phyloP scores from a whole-genome alignment of 2,329 filamentous ascomycete species.

The Ceratocystis ficicola region DNA sequence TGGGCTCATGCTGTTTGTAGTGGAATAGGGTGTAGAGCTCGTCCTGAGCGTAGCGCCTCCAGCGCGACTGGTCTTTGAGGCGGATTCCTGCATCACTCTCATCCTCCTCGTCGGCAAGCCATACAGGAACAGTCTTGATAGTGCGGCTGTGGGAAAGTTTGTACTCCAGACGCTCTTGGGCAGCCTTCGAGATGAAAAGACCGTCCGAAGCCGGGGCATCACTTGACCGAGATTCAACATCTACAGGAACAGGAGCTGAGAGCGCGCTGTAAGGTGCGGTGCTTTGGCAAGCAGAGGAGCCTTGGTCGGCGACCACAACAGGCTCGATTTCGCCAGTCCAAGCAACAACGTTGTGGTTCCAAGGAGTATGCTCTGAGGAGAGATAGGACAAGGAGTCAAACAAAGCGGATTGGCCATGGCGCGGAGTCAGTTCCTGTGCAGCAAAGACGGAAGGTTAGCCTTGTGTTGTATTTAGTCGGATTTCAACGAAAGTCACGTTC shows the following conservation, averaged over 20 bases:
- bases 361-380: conserved; percentile 68
- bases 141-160: conserved; percentile 60
- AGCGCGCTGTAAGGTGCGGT: conserved; percentile 51
- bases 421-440: conserved; percentile 56
- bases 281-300: conserved; percentile 11
- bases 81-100: conserved; percentile 53
- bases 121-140: conserved; percentile 74
- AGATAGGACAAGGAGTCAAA: conserved; percentile 86
- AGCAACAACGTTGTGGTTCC: conserved; percentile 85
- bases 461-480: not conserved
- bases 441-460: conserved; percentile 9
- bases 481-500: not conserved
- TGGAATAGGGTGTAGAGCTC: conserved; percentile 89
- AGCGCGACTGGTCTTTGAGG: conserved; percentile 71
- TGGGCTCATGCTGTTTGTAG: conserved; percentile 89
- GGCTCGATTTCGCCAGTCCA: conserved; percentile 82
- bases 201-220: conserved; percentile 53
- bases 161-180: conserved; percentile 61
- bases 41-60: conserved; percentile 82
- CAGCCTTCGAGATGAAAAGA: conserved; percentile 55
- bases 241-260: conserved; percentile 66
- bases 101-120: conserved; percentile 69
- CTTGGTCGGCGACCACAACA: conserved; percentile 13
- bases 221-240: conserved; percentile 43
- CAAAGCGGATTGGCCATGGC: conserved; percentile 78